Base-by-base conservation (phyloP, 495 filamentous ascomycete species). In the Aspergillus heteromorphus region DNA sequence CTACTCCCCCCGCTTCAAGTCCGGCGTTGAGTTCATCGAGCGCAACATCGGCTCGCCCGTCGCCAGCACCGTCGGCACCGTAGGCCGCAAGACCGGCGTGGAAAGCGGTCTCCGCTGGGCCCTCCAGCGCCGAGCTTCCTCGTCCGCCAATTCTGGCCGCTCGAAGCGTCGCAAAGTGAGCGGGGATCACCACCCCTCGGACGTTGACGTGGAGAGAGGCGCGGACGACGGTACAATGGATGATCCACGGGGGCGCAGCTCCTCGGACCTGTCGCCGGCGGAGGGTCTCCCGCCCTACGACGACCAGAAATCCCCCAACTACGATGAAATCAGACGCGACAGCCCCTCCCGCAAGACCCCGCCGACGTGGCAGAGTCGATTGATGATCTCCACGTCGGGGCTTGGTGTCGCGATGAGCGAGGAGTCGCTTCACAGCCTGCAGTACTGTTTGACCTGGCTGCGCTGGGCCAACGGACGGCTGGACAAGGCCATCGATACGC, bases 351-450 rank as follows among this genome's bases (percentile, higher is more conserved):
- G 65, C 25, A 67, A 74, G 48, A 68, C 51, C 25, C 42, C 63
- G n/a, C 53, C 67, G 9, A 84, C 78, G 25, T 95, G 89, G 91
- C 83, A 86, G 60, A 86, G 85, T 9, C 82, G 88, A 31, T 73
- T 97, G 13, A 83, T 95, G 18, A 84, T 95, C 55, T 85, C 84
- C 13, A 95, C 91, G 0, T 92, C 88, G 0, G 90, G 89, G 0
- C 75, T 97, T 2, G 86, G 89, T 29, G 85, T 91, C 17, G 90
- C 92, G 0, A 88, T 97, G 79, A 91, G 84, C 61, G 88, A 95
- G 18, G 86, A 90, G 61, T 91, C 87, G 42, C 72, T 95, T 11
- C 76, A 80, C 11, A 88, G 82, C 53, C 73, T 97, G 21, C 86
- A 85, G 60, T 89, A 85, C 59, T 93, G 88, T 59, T 72, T 96